Conservation (phyloP, 441 rosid species). For the Euphorbia celastroides region DNA sequence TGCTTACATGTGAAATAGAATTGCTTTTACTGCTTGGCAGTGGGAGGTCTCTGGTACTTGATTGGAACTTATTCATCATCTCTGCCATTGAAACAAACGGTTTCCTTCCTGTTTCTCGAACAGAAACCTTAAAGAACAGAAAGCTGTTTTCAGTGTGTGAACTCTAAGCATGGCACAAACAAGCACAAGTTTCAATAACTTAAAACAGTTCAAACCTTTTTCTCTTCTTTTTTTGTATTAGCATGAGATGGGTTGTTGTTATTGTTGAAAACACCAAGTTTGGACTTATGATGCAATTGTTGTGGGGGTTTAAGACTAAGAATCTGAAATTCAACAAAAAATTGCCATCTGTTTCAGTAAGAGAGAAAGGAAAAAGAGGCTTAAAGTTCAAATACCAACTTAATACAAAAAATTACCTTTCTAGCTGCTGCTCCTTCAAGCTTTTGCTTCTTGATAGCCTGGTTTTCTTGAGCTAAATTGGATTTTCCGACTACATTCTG, state of each 20-base stretch:
- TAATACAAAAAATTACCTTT: slow-evolving; percentile 51
- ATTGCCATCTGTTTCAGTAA: slow-evolving; percentile 9
- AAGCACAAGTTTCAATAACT: not conserved
- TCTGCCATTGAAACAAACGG: slow-evolving; percentile 91
- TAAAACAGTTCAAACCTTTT: slow-evolving; percentile 54
- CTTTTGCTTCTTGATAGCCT: slow-evolving; percentile 93
- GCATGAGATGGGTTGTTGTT: slow-evolving; percentile 39
- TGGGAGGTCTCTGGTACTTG: slow-evolving; percentile 72
- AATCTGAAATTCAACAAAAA: slow-evolving; percentile 42
- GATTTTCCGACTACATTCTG: slow-evolving; percentile 36
- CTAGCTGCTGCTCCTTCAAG: slow-evolving; percentile 83
- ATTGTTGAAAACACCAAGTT: slow-evolving; percentile 45
- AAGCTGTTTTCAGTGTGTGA: slow-evolving; percentile 3
- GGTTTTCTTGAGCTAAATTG: slow-evolving; percentile 72
- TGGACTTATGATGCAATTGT: slow-evolving; percentile 75
- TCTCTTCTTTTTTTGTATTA: slow-evolving; percentile 49
- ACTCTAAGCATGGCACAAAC: not conserved
- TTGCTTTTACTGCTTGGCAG: slow-evolving; percentile 32
- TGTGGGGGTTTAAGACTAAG: slow-evolving; percentile 62
- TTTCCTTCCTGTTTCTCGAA: slow-evolving; percentile 42
- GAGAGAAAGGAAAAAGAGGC: not conserved
- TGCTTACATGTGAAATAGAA: slow-evolving; percentile 49
- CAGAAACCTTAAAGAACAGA: slow-evolving; percentile 51
- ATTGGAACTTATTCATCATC: slow-evolving; percentile 80
- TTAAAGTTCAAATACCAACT: not conserved